A percentile compares a stretch with the other conserved stretches of the same genome.
phyloP scores from a whole-genome alignment of 495 filamentous ascomycete species.

The Lepidopterella palustris region DNA sequence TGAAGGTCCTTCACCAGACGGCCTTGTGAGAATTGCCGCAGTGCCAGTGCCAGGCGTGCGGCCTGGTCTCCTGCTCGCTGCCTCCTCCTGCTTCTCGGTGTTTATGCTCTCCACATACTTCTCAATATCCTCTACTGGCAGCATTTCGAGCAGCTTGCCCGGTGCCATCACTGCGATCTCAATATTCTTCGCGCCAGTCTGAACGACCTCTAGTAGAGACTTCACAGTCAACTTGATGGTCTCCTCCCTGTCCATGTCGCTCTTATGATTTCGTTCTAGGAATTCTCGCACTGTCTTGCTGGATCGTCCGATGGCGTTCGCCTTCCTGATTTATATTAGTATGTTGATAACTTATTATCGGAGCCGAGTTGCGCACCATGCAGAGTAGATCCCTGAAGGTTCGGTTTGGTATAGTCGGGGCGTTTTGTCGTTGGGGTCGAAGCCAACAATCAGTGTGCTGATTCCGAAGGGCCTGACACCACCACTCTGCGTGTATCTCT shows the following conservation, averaged over 20 bases:
- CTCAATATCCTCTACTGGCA: constrained; percentile 92
- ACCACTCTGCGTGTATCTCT: constrained; percentile 96
- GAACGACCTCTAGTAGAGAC: constrained; percentile 93
- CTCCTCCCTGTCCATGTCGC: constrained; percentile 89
- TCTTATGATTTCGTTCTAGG: constrained; percentile 95
- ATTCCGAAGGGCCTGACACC: constrained; percentile 97
- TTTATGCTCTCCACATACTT: constrained; percentile 96
- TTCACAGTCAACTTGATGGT: constrained; percentile 98
- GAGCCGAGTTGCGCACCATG: constrained; percentile 60
- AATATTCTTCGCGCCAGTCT: constrained; percentile 98
- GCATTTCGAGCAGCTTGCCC: constrained; percentile 87
- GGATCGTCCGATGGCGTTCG: constrained; percentile 94
- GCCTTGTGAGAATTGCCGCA: constrained; percentile 69
- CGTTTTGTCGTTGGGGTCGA: constrained; percentile 80
- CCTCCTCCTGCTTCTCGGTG: constrained; percentile 98
- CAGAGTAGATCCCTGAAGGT: constrained; percentile 95
- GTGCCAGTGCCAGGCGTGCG: constrained; percentile 69
- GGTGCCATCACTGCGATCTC: constrained; percentile 98
- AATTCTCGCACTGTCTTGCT: constrained; percentile 99
- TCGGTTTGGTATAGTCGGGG: constrained; percentile 96
- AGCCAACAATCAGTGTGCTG: constrained; percentile 93
- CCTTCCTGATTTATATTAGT: constrained; percentile 63
- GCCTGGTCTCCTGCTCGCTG: constrained; percentile 88
- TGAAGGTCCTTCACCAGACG: constrained; percentile 38
- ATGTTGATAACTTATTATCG: background rate